These are phyloP conservation scores for Calonectria pteridis DNA, from an alignment of 2,329 filamentous ascomycete genomes.

Conservation along the genomic window DNA sequence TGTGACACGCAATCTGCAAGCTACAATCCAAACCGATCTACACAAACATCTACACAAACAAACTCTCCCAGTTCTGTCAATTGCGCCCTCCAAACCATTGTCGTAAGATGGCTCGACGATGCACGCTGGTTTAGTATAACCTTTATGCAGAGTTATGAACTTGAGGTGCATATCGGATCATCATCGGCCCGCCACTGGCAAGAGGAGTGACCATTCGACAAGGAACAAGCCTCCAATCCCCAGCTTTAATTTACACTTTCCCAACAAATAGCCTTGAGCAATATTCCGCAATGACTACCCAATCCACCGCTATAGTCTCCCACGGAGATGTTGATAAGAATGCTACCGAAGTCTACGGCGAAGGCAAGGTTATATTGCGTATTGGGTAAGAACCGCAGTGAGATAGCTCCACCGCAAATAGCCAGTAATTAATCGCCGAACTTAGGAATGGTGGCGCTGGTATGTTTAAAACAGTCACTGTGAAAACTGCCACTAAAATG, in stretches of 20 bases:
- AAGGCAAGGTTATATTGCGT: neutral
- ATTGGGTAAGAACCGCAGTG: neutral
- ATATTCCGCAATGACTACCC: neutral
- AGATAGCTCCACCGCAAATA: neutral
- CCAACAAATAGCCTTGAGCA: neutral
- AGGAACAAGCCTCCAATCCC: neutral
- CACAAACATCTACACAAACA: neutral
- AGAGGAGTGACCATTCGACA: neutral
- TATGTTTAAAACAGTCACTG: neutral
- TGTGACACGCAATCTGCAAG: too few relatives aligned
- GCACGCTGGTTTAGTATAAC: neutral
- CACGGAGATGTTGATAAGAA: neutral
- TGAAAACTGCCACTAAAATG: neutral
- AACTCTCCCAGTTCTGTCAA: neutral
- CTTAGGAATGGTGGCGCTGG: constrained; percentile 1
- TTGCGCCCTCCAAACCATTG: neutral
- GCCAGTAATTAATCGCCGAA: neutral
- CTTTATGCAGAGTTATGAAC: neutral
- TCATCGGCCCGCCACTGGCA: neutral
- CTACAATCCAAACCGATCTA: neutral
- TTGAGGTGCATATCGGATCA: neutral
- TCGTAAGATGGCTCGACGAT: neutral
- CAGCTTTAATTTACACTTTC: neutral
- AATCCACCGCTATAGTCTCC: neutral
- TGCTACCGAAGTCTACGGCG: neutral